These are phyloP conservation scores for Gnomoniopsis smithogilvyi DNA, from an alignment of 2,329 filamentous ascomycete genomes.

Conservation along the genomic window DNA sequence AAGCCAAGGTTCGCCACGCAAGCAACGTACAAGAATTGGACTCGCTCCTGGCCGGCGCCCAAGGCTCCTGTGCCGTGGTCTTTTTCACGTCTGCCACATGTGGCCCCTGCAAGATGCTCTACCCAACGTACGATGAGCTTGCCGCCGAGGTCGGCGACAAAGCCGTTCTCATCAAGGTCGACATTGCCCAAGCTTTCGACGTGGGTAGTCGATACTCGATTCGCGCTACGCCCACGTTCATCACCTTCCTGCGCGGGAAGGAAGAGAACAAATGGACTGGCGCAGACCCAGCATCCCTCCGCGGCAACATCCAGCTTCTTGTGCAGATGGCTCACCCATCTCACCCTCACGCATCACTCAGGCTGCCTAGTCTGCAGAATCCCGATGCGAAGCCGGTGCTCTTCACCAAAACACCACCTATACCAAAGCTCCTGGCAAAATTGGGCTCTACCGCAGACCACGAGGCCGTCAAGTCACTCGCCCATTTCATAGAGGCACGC, in stretches of 20 bases:
- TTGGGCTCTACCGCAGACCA: constrained; percentile 63
- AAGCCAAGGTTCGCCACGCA: constrained; percentile 55
- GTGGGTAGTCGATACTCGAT: constrained; percentile 66
- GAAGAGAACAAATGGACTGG: constrained; percentile 80
- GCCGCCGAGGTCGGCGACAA: constrained; percentile 69
- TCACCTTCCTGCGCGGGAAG: constrained; percentile 75
- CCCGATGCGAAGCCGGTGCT: constrained; percentile 63
- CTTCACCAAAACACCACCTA: constrained; percentile 75
- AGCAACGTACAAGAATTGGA: constrained; percentile 59
- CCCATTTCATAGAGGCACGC: constrained; percentile 67
- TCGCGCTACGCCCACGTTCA: constrained; percentile 80
- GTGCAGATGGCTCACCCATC: constrained; percentile 70
- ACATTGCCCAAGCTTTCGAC: constrained; percentile 65
- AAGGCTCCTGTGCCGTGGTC: constrained; percentile 69
- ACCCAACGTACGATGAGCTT: constrained; percentile 77
- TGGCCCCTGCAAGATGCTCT: constrained; percentile 77
- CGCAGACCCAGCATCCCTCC: constrained; percentile 65
- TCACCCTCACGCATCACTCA: constrained; percentile 72
- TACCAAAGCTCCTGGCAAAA: constrained; percentile 78
- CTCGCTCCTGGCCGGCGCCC: constrained; percentile 54
- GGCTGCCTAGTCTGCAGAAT: constrained; percentile 66
- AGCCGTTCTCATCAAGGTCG: constrained; percentile 76
- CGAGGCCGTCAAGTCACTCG: constrained; percentile 59
- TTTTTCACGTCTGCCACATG: constrained; percentile 94
- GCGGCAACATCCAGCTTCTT: constrained; percentile 69